Base-by-base conservation (phyloP, 2,329 filamentous ascomycete species). In the Alternaria incomplexa region DNA sequence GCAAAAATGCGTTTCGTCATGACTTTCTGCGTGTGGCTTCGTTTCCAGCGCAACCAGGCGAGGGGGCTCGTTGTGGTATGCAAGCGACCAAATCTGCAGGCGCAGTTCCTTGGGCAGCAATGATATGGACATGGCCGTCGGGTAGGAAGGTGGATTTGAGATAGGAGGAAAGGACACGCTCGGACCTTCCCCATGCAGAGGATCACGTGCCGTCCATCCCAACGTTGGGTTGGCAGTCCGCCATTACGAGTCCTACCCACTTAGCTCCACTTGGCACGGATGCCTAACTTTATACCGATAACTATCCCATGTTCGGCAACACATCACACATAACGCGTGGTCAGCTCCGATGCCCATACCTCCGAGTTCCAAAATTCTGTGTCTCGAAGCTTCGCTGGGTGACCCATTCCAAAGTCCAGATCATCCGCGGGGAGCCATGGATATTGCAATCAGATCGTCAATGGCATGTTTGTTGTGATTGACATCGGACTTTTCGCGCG, bases 81-180 rank as follows among this genome's bases (percentile, higher is more conserved):
- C 66, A 9, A 64, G 62, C 15, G 62, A 45, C 70, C 70, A 73
- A 22, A 73, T 69, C 10, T 70, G 63, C n/a, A 73, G 58, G 13
- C 71, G 71, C 4, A 73, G 51, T 28, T 73, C 71, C 36, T 73
- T 73, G 22, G 71, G 71, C 8, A 73, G 61, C 43, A 20, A 25
- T 22, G 57, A 59, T n/a, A 72, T 55, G n/a, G 67, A 68, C 71
- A 73, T 72, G 46, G 50, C 36, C 40, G 44, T 22, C 40, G 46
- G 17, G 36, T 13, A n/a, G n/a, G 36, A 46, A 52, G 45, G 45
- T 26, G 17, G 32, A 10, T 17, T 20, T 32, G 43, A 25, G 20
- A 17, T 22, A 59, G 56, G 32, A 23, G 50, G 36, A 17, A 40
- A 10, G 36, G 36, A 17, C 36, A 40, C 36, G 36, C 36, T 17